Evolutionary conservation across 225 moss, liverwort and hornwort genomes (phyloP), one percentile per base, ranked within the genome.

Genomic region (Physcomitrellopsis africana): DNA sequence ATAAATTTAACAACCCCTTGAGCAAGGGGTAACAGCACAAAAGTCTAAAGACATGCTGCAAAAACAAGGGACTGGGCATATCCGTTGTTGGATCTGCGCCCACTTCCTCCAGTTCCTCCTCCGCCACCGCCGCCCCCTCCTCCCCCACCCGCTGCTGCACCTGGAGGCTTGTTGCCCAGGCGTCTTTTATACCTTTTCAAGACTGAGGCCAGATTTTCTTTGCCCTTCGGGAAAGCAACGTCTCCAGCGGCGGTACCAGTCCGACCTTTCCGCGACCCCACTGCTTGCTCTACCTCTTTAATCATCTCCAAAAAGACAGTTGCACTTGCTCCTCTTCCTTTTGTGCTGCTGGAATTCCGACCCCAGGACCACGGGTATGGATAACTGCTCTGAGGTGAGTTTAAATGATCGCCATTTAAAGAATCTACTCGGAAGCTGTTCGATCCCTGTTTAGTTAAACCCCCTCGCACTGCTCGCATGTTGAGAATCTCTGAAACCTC

Each of bases 231-330:
- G 70, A 92, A 95, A 1, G 95, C 95, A 26, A 95, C 89, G 43
- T 95, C 95, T 17, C 95, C 95, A 16, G 95, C 95, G 48, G 95
- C 91, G 48, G 95, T 95, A 53, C 95, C 95, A 45, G 95, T 95
- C 49, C 95, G 87, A 23, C 95, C 95, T 74, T 95, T 95, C n/a
- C 92, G 86, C 51, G 91, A 91, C 51, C 89, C 88, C 26, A 95
- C 95, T 43, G 95, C 91, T 75, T 80, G 80, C 85, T 95, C 95
- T 60, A 95, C 95, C 63, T 95, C 95, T 79, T 91, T 92, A 51
- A 95, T 92, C 89, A 91, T 92, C 73, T 95, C 95, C 86, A 95
- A 79, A 74, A 95, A 91, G 23, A 82, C 76, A 10, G 81, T 54
- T 13, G 91, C 89, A 78, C 82, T 89, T 2, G 91, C 80, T 27